These are phyloP conservation scores for Solanum chacoense DNA, from an alignment of 305 asterid genomes.

Conservation along the genomic window DNA sequence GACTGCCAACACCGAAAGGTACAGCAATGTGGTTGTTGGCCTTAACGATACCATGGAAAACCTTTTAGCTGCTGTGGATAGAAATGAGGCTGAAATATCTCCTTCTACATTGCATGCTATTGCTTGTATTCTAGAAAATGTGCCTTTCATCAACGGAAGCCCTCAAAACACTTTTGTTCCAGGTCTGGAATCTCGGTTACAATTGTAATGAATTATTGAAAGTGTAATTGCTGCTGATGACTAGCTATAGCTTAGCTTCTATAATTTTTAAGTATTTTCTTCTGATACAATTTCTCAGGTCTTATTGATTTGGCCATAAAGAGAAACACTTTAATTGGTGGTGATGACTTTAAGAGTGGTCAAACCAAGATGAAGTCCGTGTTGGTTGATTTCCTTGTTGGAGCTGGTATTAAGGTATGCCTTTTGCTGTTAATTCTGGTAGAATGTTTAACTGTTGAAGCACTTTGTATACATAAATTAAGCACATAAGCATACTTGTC, in stretches of 20 bases:
- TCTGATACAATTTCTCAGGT: slow-evolving; percentile 23
- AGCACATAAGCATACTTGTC: neutral
- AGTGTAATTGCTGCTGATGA: neutral
- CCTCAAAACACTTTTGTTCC: slow-evolving; percentile 98
- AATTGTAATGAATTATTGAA: neutral
- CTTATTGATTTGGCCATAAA: slow-evolving; percentile 74
- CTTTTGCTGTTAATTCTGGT: neutral
- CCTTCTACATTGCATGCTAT: slow-evolving; percentile 79
- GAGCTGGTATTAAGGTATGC: slow-evolving; percentile 91
- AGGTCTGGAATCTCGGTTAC: slow-evolving; percentile 20
- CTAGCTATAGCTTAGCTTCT: neutral
- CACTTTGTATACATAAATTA: neutral
- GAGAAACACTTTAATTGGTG: slow-evolving; percentile 80
- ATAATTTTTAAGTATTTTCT: neutral
- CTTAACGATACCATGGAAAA: slow-evolving; percentile 72
- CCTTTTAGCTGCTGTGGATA: slow-evolving; percentile 70
- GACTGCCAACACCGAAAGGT: slow-evolving; percentile 97
- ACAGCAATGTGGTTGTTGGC: slow-evolving; percentile 73
- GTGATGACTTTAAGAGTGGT: slow-evolving; percentile 96
- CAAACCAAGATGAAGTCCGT: slow-evolving; percentile 97
- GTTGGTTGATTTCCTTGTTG: slow-evolving; percentile 94
- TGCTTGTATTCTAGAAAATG: slow-evolving; percentile 76
- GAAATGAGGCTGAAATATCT: slow-evolving; percentile 77
- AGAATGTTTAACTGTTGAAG: neutral
- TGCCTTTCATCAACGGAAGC: slow-evolving; percentile 92